Conservation (phyloP, 805 yeast species). For the Starmera pachycereana region DNA sequence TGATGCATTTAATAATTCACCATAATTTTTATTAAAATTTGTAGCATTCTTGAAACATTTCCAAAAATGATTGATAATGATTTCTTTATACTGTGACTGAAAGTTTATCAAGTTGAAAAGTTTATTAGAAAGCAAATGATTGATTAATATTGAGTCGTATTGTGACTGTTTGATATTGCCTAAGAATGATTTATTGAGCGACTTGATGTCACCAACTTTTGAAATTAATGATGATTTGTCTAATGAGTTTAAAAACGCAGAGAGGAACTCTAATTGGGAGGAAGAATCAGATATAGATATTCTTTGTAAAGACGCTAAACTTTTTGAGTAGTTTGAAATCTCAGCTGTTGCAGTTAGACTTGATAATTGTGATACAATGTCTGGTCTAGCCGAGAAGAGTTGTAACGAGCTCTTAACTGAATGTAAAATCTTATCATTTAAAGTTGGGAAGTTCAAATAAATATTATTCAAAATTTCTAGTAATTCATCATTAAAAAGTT, state of each 20-base stretch:
- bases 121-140: slow-evolving; percentile 19
- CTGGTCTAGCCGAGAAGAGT: no score
- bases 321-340: no score
- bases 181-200: not conserved
- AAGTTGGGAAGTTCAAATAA: no score
- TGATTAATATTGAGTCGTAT: slow-evolving; percentile 14
- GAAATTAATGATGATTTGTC: not conserved
- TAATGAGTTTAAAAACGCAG: not conserved
- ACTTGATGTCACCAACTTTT: not conserved
- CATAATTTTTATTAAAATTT: slow-evolving; percentile 28
- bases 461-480: no score
- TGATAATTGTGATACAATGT: no score
- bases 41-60: slow-evolving; percentile 32
- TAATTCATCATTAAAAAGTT: no score
- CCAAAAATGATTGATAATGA: slow-evolving; percentile 27
- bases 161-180: not conserved
- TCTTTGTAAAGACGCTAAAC: no score
- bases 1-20: slow-evolving; percentile 28
- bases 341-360: no score
- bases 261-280: not conserved
- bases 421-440: no score
- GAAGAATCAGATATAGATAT: no score
- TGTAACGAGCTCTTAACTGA: no score
- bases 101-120: slow-evolving; percentile 17
- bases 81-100: slow-evolving; percentile 3